phyloP scores from a whole-genome alignment of 805 yeast genomes.

The Suhomyces faveliae region DNA sequence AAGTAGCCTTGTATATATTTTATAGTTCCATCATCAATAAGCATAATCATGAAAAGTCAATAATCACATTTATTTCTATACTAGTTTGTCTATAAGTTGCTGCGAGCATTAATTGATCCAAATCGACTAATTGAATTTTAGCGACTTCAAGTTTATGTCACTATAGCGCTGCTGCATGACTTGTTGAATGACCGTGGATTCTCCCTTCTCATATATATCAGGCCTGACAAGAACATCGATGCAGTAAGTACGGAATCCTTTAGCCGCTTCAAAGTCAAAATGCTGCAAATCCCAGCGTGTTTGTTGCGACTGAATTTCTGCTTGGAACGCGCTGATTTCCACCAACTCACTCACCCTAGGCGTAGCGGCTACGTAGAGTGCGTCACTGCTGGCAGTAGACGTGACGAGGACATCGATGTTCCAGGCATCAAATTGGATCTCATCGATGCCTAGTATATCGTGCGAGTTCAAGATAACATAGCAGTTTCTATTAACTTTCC shows the following conservation, averaged over 20 bases:
- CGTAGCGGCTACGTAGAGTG: not conserved
- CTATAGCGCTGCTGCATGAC: not conserved
- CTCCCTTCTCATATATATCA: not conserved
- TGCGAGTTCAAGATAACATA: conserved; percentile 5
- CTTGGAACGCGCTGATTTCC: not conserved
- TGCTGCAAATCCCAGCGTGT: not conserved
- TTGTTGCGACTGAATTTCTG: not conserved
- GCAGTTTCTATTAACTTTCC: not conserved
- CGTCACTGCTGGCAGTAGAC: not conserved
- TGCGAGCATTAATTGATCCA: not conserved
- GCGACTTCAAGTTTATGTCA: not conserved
- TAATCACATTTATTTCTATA: not conserved
- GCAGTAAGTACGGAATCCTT: not conserved
- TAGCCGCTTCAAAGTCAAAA: not conserved
- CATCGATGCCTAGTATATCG: conserved; percentile 13
- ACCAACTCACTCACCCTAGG: not conserved
- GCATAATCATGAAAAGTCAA: no score
- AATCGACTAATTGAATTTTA: not conserved
- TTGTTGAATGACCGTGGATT: not conserved
- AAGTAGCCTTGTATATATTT: not conserved
- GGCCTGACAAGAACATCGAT: not conserved
- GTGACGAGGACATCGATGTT: conserved; percentile 11
- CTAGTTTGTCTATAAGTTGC: not conserved
- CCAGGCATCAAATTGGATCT: conserved; percentile 16
- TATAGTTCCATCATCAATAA: not conserved